phyloP scores from a whole-genome alignment of 2,329 filamentous ascomycete species.

The Penicillium sp. region DNA sequence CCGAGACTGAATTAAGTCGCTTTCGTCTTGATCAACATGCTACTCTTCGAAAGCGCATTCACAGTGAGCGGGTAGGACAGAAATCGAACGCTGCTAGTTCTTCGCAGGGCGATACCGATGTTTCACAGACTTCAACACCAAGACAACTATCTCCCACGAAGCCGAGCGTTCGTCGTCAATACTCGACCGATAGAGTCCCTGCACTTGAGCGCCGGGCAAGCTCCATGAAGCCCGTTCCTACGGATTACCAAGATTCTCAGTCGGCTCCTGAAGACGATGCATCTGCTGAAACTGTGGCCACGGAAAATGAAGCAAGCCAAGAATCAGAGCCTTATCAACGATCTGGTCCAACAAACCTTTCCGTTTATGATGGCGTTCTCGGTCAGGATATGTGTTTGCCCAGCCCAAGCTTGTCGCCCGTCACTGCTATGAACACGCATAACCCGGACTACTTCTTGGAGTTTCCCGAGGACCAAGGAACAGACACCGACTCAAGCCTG shows the following conservation, averaged over 20 bases:
- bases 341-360: constrained; percentile 33
- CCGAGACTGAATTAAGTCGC: constrained; percentile 35
- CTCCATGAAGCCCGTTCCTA: constrained; percentile 10
- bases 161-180: background rate
- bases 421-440: constrained; percentile 67
- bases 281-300: constrained; percentile 17
- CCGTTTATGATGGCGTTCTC: constrained; percentile 63
- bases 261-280: constrained; percentile 12
- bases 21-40: constrained; percentile 25
- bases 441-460: constrained; percentile 42
- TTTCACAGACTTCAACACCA: constrained; percentile 14
- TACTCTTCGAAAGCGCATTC: constrained; percentile 26
- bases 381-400: constrained; percentile 88
- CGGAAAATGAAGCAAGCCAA: constrained; percentile 23
- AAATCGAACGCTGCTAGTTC: constrained; percentile 31
- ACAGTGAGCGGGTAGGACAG: constrained; percentile 31
- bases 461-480: constrained; percentile 35
- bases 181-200: constrained; percentile 16
- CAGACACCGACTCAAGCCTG: constrained; percentile 42
- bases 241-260: constrained; percentile 12
- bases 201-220: constrained; percentile 16
- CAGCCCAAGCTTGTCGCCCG: constrained; percentile 88
- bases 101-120: constrained; percentile 10
- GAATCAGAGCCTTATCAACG: constrained; percentile 16
- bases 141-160: constrained; percentile 19